Percentiles rank a stretch among this genome's conserved stretches.
phyloP scores from a whole-genome alignment of 768 basidiomycete species.

The Trametes gibbosa region DNA sequence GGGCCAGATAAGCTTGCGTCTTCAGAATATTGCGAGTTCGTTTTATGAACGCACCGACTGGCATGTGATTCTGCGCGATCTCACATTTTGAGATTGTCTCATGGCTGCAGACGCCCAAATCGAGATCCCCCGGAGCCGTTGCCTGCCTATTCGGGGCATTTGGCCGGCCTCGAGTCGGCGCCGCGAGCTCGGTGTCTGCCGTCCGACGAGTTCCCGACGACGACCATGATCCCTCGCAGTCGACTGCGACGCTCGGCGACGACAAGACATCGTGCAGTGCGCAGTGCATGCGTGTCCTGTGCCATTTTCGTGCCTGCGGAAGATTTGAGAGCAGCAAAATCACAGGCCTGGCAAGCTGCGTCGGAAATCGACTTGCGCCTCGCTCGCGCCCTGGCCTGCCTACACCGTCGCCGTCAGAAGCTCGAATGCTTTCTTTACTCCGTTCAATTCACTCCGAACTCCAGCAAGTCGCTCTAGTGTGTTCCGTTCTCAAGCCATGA shows the following conservation, averaged over 20 bases:
- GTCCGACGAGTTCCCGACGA: neutral
- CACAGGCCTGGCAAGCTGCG: neutral
- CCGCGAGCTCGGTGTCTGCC: neutral
- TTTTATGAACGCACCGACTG: conserved; percentile 1
- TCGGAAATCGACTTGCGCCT: conserved; percentile 4
- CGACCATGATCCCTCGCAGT: neutral
- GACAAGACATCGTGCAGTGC: neutral
- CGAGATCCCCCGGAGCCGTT: neutral
- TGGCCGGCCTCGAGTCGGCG: neutral
- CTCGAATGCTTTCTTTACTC: neutral
- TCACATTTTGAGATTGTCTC: conserved; percentile 1
- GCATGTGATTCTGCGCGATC: conserved; percentile 20
- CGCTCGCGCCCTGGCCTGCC: neutral
- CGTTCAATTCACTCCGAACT: no score
- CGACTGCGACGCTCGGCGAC: neutral
- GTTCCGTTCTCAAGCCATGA: no score
- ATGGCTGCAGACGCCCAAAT: conserved; percentile 2
- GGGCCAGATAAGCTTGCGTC: conserved; percentile 10
- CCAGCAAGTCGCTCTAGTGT: no score
- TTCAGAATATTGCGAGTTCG: neutral
- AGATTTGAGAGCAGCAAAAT: neutral
- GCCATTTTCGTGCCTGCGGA: neutral
- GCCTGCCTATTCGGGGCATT: no score
- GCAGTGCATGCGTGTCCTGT: neutral
- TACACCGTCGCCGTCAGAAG: neutral